Conservation (phyloP, 768 basidiomycete species). For the Aureoboletus auriporus region DNA sequence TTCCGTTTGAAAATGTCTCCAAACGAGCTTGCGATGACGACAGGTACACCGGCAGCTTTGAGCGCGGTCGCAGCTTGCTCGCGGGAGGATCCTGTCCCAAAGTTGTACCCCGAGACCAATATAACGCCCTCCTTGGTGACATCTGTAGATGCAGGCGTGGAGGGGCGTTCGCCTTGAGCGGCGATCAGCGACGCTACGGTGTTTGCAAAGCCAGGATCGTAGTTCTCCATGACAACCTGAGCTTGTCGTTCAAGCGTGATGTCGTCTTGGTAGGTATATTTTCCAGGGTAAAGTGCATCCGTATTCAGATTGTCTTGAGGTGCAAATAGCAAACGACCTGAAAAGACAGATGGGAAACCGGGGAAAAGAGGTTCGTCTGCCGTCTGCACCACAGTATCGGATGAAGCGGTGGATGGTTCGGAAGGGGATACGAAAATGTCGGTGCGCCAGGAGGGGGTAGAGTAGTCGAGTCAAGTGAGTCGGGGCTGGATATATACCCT, state of each 20-base stretch:
- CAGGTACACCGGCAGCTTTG: slow-evolving; percentile 86
- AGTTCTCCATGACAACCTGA: slow-evolving; percentile 99
- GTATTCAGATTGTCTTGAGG: slow-evolving; percentile 98
- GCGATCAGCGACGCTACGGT: slow-evolving; percentile 54
- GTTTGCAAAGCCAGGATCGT: slow-evolving; percentile 82
- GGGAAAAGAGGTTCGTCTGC: slow-evolving; percentile 64
- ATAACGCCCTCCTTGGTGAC: slow-evolving; percentile 59
- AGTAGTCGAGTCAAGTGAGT: slow-evolving; percentile 49
- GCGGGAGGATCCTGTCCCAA: slow-evolving; percentile 96
- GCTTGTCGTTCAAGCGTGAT: slow-evolving; percentile 94
- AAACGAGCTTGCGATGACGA: slow-evolving; percentile 96
- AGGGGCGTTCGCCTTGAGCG: slow-evolving; percentile 16
- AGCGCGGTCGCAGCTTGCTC: slow-evolving; percentile 99
- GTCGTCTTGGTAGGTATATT: slow-evolving; percentile 99
- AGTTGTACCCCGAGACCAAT: slow-evolving; percentile 93
- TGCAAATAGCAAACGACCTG: slow-evolving; percentile 83
- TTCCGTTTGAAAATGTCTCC: slow-evolving; percentile 99
- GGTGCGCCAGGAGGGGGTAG: slow-evolving; percentile 53
- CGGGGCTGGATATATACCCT: slow-evolving; percentile 86
- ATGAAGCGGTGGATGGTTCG: slow-evolving; percentile 24
- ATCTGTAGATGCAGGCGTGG: slow-evolving; percentile 14
- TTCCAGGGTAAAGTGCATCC: slow-evolving; percentile 97
- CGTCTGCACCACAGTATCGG: slow-evolving; percentile 21
- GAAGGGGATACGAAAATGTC: slow-evolving; percentile 47
- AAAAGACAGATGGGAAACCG: slow-evolving; percentile 80